Evolutionary conservation across 176 grass and related monocot genomes (phyloP).

Genomic region (Tillandsia fasciculata): DNA sequence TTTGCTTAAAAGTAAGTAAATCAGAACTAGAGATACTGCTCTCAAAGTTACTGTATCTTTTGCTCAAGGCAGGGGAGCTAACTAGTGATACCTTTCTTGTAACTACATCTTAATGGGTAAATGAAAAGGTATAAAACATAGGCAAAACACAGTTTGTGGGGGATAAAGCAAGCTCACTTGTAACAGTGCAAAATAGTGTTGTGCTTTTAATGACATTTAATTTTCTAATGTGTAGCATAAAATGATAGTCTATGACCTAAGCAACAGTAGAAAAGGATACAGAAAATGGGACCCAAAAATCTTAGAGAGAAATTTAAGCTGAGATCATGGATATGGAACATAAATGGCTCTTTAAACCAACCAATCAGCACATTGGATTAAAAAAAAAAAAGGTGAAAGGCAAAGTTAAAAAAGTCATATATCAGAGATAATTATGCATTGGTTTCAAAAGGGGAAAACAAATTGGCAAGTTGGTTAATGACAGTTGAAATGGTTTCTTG

Average conservation of each 20-base stretch:
- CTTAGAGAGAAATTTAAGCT: not conserved
- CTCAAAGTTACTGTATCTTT: not conserved
- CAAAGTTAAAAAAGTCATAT: too few relatives aligned
- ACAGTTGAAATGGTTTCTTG: not conserved
- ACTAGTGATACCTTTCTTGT: not conserved
- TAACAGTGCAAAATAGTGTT: too few relatives aligned
- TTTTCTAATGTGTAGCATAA: not conserved
- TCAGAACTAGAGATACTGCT: not conserved
- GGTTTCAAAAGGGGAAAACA: not conserved
- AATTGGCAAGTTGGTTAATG: constrained; percentile 1
- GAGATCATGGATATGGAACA: not conserved
- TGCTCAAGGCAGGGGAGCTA: not conserved
- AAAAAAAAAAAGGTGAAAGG: too few relatives aligned
- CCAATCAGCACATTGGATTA: too few relatives aligned
- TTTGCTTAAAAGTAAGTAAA: not conserved
- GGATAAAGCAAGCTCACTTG: not conserved
- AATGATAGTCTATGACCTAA: not conserved
- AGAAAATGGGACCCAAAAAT: not conserved
- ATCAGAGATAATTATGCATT: too few relatives aligned
- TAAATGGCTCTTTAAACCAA: too few relatives aligned
- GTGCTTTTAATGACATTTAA: not conserved
- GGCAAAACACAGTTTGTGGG: not conserved
- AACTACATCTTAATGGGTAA: not conserved
- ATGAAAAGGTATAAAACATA: not conserved
- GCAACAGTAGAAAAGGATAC: not conserved